Conservation (phyloP, 1,139 yeast species). For the Suhomyces choctaworum region DNA sequence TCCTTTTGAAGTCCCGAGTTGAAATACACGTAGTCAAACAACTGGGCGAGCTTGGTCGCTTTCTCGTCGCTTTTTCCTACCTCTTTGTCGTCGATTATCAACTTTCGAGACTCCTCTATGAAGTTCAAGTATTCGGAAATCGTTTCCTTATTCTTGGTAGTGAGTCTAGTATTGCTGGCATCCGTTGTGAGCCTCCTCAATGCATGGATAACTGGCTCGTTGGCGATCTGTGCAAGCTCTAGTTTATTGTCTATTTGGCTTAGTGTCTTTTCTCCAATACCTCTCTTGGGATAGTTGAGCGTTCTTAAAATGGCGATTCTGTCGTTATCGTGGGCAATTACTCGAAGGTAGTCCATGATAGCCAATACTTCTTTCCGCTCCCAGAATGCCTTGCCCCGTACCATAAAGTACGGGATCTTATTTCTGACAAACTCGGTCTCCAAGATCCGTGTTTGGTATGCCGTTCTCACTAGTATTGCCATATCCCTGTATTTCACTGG, state of each 20-base stretch:
- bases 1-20: constrained; percentile 35
- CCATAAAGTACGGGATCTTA: constrained; percentile 63
- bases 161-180: constrained; percentile 12
- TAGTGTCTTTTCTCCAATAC: constrained; percentile 65
- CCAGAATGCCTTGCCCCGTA: constrained; percentile 80
- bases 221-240: constrained; percentile 8
- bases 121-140: constrained; percentile 31
- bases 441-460: constrained; percentile 55
- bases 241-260: constrained; percentile 32
- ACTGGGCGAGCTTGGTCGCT: constrained; percentile 12
- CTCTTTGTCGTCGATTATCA: constrained; percentile 10
- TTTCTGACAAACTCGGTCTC: constrained; percentile 60
- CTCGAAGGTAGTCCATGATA: constrained; percentile 63
- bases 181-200: not conserved
- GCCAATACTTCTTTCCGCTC: constrained; percentile 67
- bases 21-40: constrained; percentile 29
- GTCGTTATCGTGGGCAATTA: constrained; percentile 58
- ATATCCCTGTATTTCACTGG: constrained; percentile 54
- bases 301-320: constrained; percentile 58
- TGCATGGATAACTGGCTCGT: constrained; percentile 5
- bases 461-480: constrained; percentile 69
- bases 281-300: constrained; percentile 61
- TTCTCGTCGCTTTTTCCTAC: constrained; percentile 12
- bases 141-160: constrained; percentile 17
- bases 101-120: constrained; percentile 29